Conservation (phyloP, 441 rosid genomes). For the Populus hybrid region DNA sequence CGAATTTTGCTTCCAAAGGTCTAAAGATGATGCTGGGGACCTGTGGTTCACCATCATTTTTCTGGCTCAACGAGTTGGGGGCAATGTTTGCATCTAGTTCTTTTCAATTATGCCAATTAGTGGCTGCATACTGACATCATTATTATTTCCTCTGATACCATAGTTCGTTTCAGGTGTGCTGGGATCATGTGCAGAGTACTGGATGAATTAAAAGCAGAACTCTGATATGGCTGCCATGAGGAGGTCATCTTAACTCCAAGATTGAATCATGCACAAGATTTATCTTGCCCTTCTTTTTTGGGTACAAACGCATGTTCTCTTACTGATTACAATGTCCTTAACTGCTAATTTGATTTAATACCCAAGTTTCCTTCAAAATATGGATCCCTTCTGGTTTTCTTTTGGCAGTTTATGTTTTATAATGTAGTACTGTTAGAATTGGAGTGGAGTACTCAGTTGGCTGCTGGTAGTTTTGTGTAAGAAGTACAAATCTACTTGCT, state of each 20-base stretch:
- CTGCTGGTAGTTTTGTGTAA: neutral
- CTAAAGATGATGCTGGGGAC: slow-evolving; percentile 42
- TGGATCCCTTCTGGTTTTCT: neutral
- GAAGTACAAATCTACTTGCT: neutral
- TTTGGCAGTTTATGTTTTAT: neutral
- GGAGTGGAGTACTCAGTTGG: neutral
- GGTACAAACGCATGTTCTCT: neutral
- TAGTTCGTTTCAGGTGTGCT: slow-evolving; percentile 15
- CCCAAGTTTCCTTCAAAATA: neutral
- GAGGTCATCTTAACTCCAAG: slow-evolving; percentile 15
- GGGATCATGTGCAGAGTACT: slow-evolving; percentile 9
- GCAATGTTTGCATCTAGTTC: slow-evolving; percentile 15
- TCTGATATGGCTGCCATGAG: neutral
- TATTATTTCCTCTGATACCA: slow-evolving; percentile 6
- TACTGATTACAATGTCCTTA: neutral
- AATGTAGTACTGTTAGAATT: neutral
- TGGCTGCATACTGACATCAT: neutral
- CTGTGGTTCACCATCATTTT: slow-evolving; percentile 19
- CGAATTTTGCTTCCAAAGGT: slow-evolving; percentile 54
- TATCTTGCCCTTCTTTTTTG: neutral
- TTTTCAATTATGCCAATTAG: slow-evolving; percentile 2
- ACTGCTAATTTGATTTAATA: neutral
- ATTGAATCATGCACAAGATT: neutral
- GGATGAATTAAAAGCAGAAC: slow-evolving; percentile 15
- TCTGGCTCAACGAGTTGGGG: slow-evolving; percentile 17